These are phyloP conservation scores for Hypoxylon sp. DNA, from an alignment of 2,329 filamentous ascomycete genomes.

Conservation along the genomic window DNA sequence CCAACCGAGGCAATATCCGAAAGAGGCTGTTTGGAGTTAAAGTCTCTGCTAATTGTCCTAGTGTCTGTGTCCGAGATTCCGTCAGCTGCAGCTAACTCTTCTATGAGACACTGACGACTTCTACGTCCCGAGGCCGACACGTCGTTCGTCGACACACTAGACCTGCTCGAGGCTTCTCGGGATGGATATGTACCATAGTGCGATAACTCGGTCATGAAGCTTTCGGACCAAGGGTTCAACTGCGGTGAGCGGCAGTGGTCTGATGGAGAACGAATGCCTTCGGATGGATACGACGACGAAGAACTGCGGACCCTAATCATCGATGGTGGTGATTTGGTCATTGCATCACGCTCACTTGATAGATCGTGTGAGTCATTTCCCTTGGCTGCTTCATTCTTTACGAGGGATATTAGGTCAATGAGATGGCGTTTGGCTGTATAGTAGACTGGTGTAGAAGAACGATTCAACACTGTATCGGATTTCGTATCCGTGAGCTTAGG, in stretches of 20 bases:
- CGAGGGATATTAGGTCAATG: not conserved
- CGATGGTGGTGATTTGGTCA: constrained; percentile 4
- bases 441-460: constrained; percentile 1
- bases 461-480: not conserved
- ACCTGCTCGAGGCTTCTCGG: constrained; percentile 1
- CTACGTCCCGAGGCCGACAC: not conserved
- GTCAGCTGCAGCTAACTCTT: constrained; percentile 27
- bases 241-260: constrained; percentile 23
- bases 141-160: constrained; percentile 10
- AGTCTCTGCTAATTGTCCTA: constrained; percentile 19
- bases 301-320: constrained; percentile 20
- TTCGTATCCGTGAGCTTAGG: constrained; percentile 2
- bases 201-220: constrained; percentile 28
- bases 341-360: not conserved
- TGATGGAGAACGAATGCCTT: constrained; percentile 33
- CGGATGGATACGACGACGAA: constrained; percentile 38
- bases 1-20: constrained; percentile 13
- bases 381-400: not conserved
- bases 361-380: not conserved
- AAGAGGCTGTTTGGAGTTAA: constrained; percentile 14
- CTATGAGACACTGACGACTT: constrained; percentile 24
- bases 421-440: not conserved
- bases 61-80: constrained; percentile 29
- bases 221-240: constrained; percentile 24
- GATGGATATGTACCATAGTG: constrained; percentile 21